Conservation (phyloP, 306 rosid genomes). For the Medicago ruthenica region DNA sequence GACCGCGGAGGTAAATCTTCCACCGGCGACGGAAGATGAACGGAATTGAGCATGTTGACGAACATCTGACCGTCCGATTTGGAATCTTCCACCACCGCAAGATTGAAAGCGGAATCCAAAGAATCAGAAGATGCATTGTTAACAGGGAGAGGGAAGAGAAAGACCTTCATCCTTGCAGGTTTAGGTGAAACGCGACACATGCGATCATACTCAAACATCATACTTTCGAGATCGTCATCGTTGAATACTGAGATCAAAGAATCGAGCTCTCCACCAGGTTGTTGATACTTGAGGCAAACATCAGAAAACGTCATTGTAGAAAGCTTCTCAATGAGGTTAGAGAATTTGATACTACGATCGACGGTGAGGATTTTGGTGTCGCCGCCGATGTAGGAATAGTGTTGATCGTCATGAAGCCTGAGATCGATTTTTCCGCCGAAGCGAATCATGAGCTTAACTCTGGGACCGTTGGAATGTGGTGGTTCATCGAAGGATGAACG, state of each 20-base stretch:
- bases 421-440: constrained; percentile 90
- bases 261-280: constrained; percentile 91
- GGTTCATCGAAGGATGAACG: constrained; percentile 68
- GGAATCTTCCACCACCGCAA: constrained; percentile 44
- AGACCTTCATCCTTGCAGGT: constrained; percentile 73
- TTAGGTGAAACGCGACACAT: constrained; percentile 65
- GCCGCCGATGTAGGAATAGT: constrained; percentile 82
- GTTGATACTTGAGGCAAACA: constrained; percentile 80
- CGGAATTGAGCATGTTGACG: constrained; percentile 84
- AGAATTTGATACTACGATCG: constrained; percentile 67
- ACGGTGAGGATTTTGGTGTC: constrained; percentile 87
- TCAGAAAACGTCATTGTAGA: constrained; percentile 54
- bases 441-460: constrained; percentile 82
- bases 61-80: constrained; percentile 81
- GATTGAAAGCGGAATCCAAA: constrained; percentile 42
- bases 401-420: constrained; percentile 70
- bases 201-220: constrained; percentile 90
- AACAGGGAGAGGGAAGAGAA: constrained; percentile 61
- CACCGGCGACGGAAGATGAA: constrained; percentile 53
- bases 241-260: constrained; percentile 85
- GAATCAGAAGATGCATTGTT: constrained; percentile 3
- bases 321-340: constrained; percentile 59
- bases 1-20: constrained; percentile 59
- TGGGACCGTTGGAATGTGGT: constrained; percentile 37
- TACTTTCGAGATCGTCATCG: constrained; percentile 83